These are phyloP conservation scores for Psilocybe mexicana DNA, from an alignment of 1,284 basidiomycete genomes.

Conservation along the genomic window DNA sequence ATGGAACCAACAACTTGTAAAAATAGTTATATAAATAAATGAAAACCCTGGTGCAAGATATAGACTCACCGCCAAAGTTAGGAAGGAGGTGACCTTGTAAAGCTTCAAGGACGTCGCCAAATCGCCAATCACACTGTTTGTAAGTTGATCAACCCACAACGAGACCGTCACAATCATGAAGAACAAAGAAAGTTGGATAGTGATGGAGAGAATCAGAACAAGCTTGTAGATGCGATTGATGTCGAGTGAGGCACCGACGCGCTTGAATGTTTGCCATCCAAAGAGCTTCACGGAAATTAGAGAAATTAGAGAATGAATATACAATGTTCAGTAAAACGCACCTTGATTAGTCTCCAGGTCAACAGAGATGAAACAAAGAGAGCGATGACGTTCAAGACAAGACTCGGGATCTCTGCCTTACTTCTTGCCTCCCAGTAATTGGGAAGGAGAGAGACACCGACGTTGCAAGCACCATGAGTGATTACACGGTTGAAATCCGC, in stretches of 20 bases:
- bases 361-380: conserved; percentile 62
- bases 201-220: conserved; percentile 69
- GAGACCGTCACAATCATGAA: conserved; percentile 71
- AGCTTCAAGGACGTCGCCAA: conserved; percentile 44
- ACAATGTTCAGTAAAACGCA: conserved; percentile 26
- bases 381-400: conserved; percentile 62
- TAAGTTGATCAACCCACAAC: conserved; percentile 77
- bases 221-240: conserved; percentile 76
- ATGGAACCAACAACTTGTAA: conserved; percentile 63
- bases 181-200: conserved; percentile 74
- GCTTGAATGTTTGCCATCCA: conserved; percentile 84
- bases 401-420: conserved; percentile 60
- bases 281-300: conserved; percentile 48
- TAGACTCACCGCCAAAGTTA: conserved; percentile 57
- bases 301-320: neutral
- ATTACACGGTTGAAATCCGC: conserved; percentile 55
- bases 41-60: neutral
- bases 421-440: conserved; percentile 60
- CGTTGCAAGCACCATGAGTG: conserved; percentile 62
- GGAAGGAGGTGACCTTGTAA: conserved; percentile 58
- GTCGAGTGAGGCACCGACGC: conserved; percentile 72
- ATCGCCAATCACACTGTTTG: conserved; percentile 61
- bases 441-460: conserved; percentile 45
- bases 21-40: conserved; percentile 7
- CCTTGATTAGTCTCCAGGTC: conserved; percentile 76